phyloP scores from a whole-genome alignment of 306 rosid species.

The Acacia crassicarpa region DNA sequence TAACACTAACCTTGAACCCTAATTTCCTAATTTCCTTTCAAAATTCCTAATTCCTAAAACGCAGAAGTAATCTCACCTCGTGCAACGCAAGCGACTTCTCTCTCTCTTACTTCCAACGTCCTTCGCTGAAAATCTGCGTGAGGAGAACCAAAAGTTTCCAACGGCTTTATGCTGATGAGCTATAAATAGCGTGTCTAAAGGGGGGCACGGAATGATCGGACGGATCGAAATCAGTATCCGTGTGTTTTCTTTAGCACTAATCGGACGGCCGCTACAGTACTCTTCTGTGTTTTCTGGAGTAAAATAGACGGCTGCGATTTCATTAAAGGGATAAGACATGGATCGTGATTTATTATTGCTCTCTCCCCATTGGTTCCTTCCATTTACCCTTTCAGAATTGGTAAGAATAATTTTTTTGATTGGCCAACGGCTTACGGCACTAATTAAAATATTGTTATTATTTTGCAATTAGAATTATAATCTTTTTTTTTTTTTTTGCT shows the following conservation, averaged over 20 bases:
- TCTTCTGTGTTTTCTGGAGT: slow-evolving; percentile 53
- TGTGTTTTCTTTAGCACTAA: slow-evolving; percentile 48
- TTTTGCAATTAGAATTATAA: too few species aligned
- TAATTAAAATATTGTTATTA: too few species aligned
- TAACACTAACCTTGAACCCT: not conserved
- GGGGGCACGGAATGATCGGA: slow-evolving; percentile 19
- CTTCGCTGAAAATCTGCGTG: not conserved
- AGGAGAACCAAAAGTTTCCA: not conserved
- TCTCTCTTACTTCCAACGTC: not conserved
- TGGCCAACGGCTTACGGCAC: too few species aligned
- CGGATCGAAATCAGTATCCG: slow-evolving; percentile 41
- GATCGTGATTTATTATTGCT: slow-evolving; percentile 36
- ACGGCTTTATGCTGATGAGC: not conserved
- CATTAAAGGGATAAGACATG: slow-evolving; percentile 20
- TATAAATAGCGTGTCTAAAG: slow-evolving; percentile 37
- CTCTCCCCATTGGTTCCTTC: slow-evolving; percentile 39
- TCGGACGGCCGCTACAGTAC: slow-evolving; percentile 33
- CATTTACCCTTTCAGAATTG: not conserved
- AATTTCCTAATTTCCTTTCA: not conserved
- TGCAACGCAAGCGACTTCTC: not conserved
- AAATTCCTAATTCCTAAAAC: not conserved
- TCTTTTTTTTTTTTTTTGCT: too few species aligned
- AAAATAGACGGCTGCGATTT: slow-evolving; percentile 40
- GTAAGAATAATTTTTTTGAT: not conserved
- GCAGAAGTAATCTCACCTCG: not conserved